Conservation (phyloP, 345 rosid genomes). For the Pistacia atlantica region DNA sequence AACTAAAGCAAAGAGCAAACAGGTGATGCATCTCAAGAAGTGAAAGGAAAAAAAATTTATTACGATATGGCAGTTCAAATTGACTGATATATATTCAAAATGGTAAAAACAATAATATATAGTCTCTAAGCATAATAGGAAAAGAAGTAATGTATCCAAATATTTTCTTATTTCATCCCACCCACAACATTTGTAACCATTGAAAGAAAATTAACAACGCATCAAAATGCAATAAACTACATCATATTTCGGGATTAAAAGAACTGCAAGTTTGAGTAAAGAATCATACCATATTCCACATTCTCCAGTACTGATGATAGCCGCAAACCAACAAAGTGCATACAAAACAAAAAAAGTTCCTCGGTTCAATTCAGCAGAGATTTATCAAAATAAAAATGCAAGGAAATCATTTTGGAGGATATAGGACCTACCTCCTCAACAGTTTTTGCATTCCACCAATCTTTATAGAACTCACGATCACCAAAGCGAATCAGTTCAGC, state of each 20-base stretch:
- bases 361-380: slow-evolving; percentile 18
- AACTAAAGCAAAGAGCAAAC: not conserved
- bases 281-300: slow-evolving; percentile 98
- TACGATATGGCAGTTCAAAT: not conserved
- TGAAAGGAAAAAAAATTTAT: not conserved
- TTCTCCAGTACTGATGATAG: slow-evolving; percentile 89
- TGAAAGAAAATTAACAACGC: slow-evolving; percentile 4
- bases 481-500: slow-evolving; percentile 97
- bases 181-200: not conserved
- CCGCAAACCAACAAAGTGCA: slow-evolving; percentile 29
- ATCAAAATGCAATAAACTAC: not conserved
- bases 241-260: slow-evolving; percentile 9
- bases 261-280: slow-evolving; percentile 22
- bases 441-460: slow-evolving; percentile 99
- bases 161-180: slow-evolving; percentile 4
- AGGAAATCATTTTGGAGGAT: slow-evolving; percentile 11
- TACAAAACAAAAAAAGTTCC: slow-evolving; percentile 5
- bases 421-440: slow-evolving; percentile 79
- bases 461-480: slow-evolving; percentile 96
- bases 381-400: slow-evolving; percentile 15
- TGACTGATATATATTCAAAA: not conserved
- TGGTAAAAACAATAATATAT: no score
- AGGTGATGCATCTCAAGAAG: not conserved
- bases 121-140: not conserved
- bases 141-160: no score